Evolutionary conservation across 1,139 yeast genomes (phyloP).

Genomic region (Blastobotrys proliferans): DNA sequence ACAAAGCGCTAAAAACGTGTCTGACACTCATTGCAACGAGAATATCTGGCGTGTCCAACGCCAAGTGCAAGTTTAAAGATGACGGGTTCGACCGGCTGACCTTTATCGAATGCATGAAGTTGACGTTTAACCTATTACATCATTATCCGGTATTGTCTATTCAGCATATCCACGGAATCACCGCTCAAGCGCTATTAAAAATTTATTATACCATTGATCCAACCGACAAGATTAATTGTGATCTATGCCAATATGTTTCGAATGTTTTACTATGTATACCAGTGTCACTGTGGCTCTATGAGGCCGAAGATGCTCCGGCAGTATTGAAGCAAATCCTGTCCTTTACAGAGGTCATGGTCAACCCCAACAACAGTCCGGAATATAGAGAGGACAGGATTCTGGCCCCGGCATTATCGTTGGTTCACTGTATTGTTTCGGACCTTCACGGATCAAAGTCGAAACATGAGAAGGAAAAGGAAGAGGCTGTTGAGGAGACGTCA

Average conservation of each 20-base stretch:
- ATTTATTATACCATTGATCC: constrained; percentile 15
- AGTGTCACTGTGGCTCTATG: constrained; percentile 17
- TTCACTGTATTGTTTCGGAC: constrained; percentile 16
- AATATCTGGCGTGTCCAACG: constrained; percentile 4
- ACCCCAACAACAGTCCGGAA: constrained; percentile 10
- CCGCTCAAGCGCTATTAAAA: constrained; percentile 16
- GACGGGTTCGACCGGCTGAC: constrained; percentile 13
- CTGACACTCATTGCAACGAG: constrained; percentile 16
- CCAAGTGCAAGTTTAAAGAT: constrained; percentile 1
- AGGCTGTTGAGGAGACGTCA: not conserved
- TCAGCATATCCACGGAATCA: constrained; percentile 13
- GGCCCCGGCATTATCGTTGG: constrained; percentile 17
- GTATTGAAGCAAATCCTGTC: constrained; percentile 11
- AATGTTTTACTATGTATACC: constrained; percentile 20
- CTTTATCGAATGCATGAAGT: constrained; percentile 23
- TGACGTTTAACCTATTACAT: constrained; percentile 23
- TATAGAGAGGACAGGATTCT: constrained; percentile 17
- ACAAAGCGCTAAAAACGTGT: constrained; percentile 16
- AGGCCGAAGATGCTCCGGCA: constrained; percentile 6
- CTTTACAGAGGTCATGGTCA: constrained; percentile 14
- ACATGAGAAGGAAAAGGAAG: not conserved
- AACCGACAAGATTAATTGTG: constrained; percentile 9
- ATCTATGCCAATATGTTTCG: constrained; percentile 19
- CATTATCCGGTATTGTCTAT: constrained; percentile 19
- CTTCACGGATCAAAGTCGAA: constrained; percentile 1